phyloP scores from a whole-genome alignment of 768 basidiomycete species.

The Mycena leptocephala region DNA sequence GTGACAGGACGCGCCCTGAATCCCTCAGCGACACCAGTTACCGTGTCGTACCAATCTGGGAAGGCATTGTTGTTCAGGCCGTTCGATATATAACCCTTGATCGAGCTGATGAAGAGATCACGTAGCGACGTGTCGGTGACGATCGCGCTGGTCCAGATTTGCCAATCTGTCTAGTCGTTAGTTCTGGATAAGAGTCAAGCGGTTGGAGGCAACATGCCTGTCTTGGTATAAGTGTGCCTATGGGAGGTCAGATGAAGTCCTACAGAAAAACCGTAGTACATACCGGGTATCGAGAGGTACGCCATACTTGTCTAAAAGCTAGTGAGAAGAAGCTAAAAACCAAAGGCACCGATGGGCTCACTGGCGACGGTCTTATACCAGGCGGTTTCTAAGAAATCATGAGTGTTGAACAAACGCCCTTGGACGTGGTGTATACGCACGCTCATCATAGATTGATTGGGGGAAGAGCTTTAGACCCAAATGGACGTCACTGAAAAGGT shows the following conservation, averaged over 20 bases:
- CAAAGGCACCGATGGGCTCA: not conserved
- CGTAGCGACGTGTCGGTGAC: slow-evolving; percentile 50
- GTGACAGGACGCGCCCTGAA: slow-evolving; percentile 61
- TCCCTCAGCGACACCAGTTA: slow-evolving; percentile 49
- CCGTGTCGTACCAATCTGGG: slow-evolving; percentile 59
- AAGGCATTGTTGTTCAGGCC: slow-evolving; percentile 51
- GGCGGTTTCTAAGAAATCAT: slow-evolving; percentile 41
- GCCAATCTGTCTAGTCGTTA: slow-evolving; percentile 51
- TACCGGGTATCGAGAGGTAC: slow-evolving; percentile 53
- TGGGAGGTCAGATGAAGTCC: not conserved
- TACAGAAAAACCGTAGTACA: not conserved
- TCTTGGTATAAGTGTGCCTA: slow-evolving; percentile 53
- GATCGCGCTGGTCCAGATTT: slow-evolving; percentile 57
- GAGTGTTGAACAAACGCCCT: not conserved
- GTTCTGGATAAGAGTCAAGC: not conserved
- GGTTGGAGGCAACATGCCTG: slow-evolving; percentile 34
- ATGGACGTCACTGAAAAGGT: slow-evolving; percentile 61
- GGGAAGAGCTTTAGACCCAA: slow-evolving; percentile 60
- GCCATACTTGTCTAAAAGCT: slow-evolving; percentile 36
- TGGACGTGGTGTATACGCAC: slow-evolving; percentile 31
- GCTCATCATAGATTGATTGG: slow-evolving; percentile 48
- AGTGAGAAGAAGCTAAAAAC: not conserved
- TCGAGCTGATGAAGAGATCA: slow-evolving; percentile 53
- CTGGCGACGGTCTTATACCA: slow-evolving; percentile 48
- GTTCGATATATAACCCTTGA: slow-evolving; percentile 51